Conservation (phyloP, 257 asterid genomes). For the Thymus mandschuricus region DNA sequence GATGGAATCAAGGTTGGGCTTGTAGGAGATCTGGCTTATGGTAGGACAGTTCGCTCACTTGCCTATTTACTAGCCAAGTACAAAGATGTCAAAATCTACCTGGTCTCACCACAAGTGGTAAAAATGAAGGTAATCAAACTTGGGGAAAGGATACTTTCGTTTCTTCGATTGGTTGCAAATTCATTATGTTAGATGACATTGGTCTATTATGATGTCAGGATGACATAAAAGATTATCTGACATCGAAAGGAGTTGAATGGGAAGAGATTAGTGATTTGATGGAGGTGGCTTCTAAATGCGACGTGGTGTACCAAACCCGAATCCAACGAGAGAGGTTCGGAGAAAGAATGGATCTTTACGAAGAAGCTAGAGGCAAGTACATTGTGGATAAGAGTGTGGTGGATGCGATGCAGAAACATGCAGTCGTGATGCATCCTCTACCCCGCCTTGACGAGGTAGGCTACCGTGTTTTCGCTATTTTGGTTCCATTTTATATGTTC, state of each 20-base stretch:
- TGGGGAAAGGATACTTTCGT: neutral
- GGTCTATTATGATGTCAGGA: slow-evolving; percentile 48
- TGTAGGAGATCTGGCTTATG: slow-evolving; percentile 95
- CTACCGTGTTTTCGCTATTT: neutral
- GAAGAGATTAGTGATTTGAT: slow-evolving; percentile 79
- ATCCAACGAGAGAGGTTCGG: slow-evolving; percentile 86
- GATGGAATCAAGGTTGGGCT: slow-evolving; percentile 92
- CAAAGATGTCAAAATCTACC: slow-evolving; percentile 56
- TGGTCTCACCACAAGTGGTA: too few relatives aligned
- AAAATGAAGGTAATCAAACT: too few relatives aligned
- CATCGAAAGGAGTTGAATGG: slow-evolving; percentile 78
- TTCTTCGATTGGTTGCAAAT: neutral
- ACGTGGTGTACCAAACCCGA: slow-evolving; percentile 83
- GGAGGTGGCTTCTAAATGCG: slow-evolving; percentile 93
- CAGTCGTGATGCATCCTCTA: slow-evolving; percentile 92
- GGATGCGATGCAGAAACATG: slow-evolving; percentile 81
- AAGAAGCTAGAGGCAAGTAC: slow-evolving; percentile 89
- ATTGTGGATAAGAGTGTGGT: slow-evolving; percentile 60
- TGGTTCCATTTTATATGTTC: neutral
- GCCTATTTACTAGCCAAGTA: slow-evolving; percentile 81
- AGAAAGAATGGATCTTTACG: slow-evolving; percentile 75
- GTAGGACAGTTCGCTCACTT: slow-evolving; percentile 95
- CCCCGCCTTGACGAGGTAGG: slow-evolving; percentile 95
- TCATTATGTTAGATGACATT: neutral
- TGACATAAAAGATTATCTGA: slow-evolving; percentile 84